These are phyloP conservation scores for Cystofilobasidium bisporidii DNA, from an alignment of 768 basidiomycete species.

Conservation along the genomic window DNA sequence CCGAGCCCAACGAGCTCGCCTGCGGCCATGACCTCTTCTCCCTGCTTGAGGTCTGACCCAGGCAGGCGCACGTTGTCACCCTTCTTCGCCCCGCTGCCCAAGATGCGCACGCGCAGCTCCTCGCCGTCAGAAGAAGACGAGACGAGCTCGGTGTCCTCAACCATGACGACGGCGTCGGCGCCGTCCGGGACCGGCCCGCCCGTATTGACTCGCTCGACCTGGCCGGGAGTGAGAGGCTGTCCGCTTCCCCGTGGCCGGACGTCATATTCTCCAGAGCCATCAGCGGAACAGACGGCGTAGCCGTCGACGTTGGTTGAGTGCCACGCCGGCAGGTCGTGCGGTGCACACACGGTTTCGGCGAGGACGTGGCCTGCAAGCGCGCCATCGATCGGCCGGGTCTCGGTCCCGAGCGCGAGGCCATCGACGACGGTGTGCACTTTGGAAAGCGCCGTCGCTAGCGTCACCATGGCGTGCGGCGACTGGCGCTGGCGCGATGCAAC, in stretches of 20 bases:
- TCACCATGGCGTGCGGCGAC: conserved; percentile 66
- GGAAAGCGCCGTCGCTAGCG: conserved; percentile 55
- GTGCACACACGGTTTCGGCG: conserved; percentile 62
- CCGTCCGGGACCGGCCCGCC: conserved; percentile 69
- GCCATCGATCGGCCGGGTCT: conserved; percentile 45
- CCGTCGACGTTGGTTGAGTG: conserved; percentile 78
- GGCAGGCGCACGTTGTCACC: conserved; percentile 65
- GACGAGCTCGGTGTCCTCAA: conserved; percentile 74
- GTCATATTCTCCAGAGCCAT: conserved; percentile 56
- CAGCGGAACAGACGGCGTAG: conserved; percentile 64
- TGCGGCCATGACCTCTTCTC: conserved; percentile 53
- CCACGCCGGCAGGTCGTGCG: conserved; percentile 54
- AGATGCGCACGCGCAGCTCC: conserved; percentile 60
- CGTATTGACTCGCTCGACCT: conserved; percentile 70
- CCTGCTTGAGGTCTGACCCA: conserved; percentile 62
- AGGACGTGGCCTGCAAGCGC: conserved; percentile 59
- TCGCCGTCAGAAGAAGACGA: conserved; percentile 44
- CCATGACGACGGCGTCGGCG: conserved; percentile 76
- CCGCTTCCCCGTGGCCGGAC: conserved; percentile 43
- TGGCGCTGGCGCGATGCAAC: conserved; percentile 61
- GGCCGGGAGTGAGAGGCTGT: conserved; percentile 45
- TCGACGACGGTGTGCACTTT: conserved; percentile 49
- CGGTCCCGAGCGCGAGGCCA: conserved; percentile 39
- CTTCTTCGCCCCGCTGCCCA: conserved; percentile 49
- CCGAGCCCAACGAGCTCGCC: conserved; percentile 54